These are phyloP conservation scores for Dentipellis fragilis DNA, from an alignment of 768 basidiomycete species.

Conservation along the genomic window DNA sequence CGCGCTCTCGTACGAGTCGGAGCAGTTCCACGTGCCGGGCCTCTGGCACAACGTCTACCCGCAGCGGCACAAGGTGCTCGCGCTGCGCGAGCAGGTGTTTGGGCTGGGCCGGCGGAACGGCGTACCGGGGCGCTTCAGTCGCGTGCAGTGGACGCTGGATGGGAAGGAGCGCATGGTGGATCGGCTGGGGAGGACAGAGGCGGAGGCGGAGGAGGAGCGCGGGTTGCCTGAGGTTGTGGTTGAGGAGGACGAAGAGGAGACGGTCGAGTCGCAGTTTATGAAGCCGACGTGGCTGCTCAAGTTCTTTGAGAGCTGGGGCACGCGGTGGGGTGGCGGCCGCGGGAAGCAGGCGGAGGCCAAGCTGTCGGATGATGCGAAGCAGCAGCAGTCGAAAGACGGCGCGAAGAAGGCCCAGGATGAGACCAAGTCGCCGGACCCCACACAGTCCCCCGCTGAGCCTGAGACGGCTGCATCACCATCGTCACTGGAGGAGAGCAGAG, in stretches of 20 bases:
- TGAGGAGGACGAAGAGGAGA: slow-evolving; percentile 34
- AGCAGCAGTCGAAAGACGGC: background rate
- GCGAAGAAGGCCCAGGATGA: background rate
- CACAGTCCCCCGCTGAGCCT: background rate
- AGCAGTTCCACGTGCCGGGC: slow-evolving; percentile 54
- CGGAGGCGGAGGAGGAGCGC: slow-evolving; percentile 66
- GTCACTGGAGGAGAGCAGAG: background rate
- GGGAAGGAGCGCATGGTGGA: slow-evolving; percentile 57
- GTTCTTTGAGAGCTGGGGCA: slow-evolving; percentile 73
- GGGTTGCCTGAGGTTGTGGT: slow-evolving; percentile 20
- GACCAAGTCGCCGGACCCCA: background rate
- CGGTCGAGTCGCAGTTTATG: slow-evolving; percentile 45
- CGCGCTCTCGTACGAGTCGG: slow-evolving; percentile 62
- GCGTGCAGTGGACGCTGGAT: slow-evolving; percentile 63
- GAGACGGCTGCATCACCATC: background rate
- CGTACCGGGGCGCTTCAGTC: slow-evolving; percentile 50
- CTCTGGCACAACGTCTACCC: slow-evolving; percentile 59
- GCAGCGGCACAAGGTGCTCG: slow-evolving; percentile 53
- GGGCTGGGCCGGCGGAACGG: slow-evolving; percentile 44
- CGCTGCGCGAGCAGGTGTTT: slow-evolving; percentile 58
- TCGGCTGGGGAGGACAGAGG: slow-evolving; percentile 58
- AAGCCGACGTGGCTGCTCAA: slow-evolving; percentile 70
- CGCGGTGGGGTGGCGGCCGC: slow-evolving; percentile 35
- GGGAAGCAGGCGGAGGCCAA: slow-evolving; percentile 7
- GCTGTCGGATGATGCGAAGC: background rate